Evolutionary conservation across 2,329 filamentous ascomycete species (phyloP).

Genomic region (Bipolaris victoriae): DNA sequence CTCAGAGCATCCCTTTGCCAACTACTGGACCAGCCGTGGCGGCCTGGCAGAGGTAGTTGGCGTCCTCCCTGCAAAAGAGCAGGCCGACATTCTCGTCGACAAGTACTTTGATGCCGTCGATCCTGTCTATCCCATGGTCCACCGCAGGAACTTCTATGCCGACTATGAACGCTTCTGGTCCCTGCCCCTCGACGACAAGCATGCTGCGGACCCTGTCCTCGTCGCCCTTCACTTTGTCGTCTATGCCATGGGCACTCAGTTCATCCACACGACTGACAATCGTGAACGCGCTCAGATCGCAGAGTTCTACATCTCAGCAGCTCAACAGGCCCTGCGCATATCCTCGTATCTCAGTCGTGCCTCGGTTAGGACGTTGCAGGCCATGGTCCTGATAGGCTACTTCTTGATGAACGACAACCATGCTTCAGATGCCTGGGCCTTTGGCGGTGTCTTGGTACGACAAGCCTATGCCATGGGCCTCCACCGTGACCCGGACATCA

Average conservation of each 20-base stretch:
- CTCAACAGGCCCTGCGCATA: constrained; percentile 76
- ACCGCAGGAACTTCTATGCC: constrained; percentile 75
- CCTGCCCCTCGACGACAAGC: constrained; percentile 63
- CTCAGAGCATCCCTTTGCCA: constrained; percentile 78
- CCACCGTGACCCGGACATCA: constrained; percentile 78
- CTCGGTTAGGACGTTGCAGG: constrained; percentile 74
- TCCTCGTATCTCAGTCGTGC: constrained; percentile 78
- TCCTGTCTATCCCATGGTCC: constrained; percentile 80
- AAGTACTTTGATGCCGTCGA: constrained; percentile 69
- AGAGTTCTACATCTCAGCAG: constrained; percentile 81
- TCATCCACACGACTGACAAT: constrained; percentile 65
- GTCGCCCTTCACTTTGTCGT: constrained; percentile 77
- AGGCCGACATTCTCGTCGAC: constrained; percentile 71
- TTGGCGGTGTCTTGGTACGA: constrained; percentile 76
- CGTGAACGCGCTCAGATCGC: constrained; percentile 74
- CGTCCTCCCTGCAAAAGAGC: constrained; percentile 75
- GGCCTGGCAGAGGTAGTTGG: constrained; percentile 76
- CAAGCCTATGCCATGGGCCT: constrained; percentile 83
- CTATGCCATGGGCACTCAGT: constrained; percentile 79
- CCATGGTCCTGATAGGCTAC: constrained; percentile 82
- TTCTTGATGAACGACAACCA: constrained; percentile 88
- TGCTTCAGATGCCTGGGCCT: constrained; percentile 81
- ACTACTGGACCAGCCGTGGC: constrained; percentile 83
- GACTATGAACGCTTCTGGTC: constrained; percentile 83
- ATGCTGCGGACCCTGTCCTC: constrained; percentile 68